Conservation (phyloP, 768 basidiomycete genomes). For the Gelatoporia subvermispora region DNA sequence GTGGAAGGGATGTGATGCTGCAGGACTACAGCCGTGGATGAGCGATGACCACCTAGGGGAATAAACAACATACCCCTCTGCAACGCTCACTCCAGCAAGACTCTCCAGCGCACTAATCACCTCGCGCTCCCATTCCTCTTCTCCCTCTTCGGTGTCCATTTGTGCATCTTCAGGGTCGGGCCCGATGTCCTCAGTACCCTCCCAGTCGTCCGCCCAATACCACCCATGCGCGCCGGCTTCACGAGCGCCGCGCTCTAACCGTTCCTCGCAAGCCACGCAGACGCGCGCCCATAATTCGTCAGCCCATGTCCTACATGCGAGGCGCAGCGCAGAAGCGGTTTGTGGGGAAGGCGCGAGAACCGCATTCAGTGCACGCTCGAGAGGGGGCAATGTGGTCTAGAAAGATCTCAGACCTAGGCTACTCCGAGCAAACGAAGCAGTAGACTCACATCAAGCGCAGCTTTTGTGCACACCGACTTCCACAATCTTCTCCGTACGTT, state of each 20-base stretch:
- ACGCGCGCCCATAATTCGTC: slow-evolving; percentile 94
- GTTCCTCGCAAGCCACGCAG: slow-evolving; percentile 76
- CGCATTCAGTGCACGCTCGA: slow-evolving; percentile 86
- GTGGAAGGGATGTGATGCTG: slow-evolving; percentile 74
- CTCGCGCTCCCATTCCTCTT: slow-evolving; percentile 64
- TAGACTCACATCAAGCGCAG: slow-evolving; percentile 66
- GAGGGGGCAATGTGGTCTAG: slow-evolving; percentile 53
- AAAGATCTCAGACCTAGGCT: not conserved
- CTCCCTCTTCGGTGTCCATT: slow-evolving; percentile 24
- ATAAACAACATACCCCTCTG: slow-evolving; percentile 50
- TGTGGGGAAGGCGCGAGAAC: slow-evolving; percentile 72
- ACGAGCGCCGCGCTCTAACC: slow-evolving; percentile 64
- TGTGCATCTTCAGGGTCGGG: slow-evolving; percentile 8
- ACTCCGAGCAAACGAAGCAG: not conserved
- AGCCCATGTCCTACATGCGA: slow-evolving; percentile 85
- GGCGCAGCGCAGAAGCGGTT: slow-evolving; percentile 60
- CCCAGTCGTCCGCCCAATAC: slow-evolving; percentile 74
- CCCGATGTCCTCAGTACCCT: slow-evolving; percentile 35
- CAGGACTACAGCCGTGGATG: slow-evolving; percentile 33
- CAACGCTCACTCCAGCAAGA: slow-evolving; percentile 50
- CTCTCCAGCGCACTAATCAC: slow-evolving; percentile 52
- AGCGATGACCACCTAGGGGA: not conserved
- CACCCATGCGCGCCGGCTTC: slow-evolving; percentile 48
- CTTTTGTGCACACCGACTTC: slow-evolving; percentile 80
- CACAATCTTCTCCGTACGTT: slow-evolving; percentile 77